Evolutionary conservation across 257 asterid species (phyloP), one percentile per base, ranked within the genome.

Genomic region (Perilla frutescens): DNA sequence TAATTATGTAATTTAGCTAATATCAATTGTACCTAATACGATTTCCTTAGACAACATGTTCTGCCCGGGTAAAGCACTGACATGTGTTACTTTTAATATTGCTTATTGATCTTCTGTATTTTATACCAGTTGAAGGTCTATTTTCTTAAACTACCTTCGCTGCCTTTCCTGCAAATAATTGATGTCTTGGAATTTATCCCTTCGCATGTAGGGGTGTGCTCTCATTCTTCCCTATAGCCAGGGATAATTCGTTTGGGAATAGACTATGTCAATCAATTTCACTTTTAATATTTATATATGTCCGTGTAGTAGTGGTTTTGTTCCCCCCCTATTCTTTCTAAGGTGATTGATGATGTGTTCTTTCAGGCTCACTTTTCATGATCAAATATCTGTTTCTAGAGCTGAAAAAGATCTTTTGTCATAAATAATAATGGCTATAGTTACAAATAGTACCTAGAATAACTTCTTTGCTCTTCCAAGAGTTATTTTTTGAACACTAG

Each of bases 181-280:
- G 98, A 94, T 65, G 99, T 94, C 68, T 83, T 92, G 86, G 96
- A 94, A 54, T 94, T 91, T 76, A 79, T 85, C 79, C 99, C 99
- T 44, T 84, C 99, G 66, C 99, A 94, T 79, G 87, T 94, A 37
- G 93, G 86, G 97, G 99, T 94, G 86, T 65, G 80, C 54, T 77
- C 75, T 76, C 43, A 12, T 71, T 75, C 77, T 76, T 67, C 55
- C 66, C 44, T 55, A 31, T 72, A 62, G 32, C 32, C 3, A 41
- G 76, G 7, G 62, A 53, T 14, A 51, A 29, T 63, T 59, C 8
- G 41, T 75, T 34, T 72, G 13, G 49, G 36, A 51, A 56, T 70
- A 66, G 58, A 64, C 68, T 37, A 55, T 41, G n/a, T n/a, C n/a
- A n/a, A n/a, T 63, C 50, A 59, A 49, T 66, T 62, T 65, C 13